Conservation (phyloP, 768 basidiomycete species). For the Lyophyllum shimeji region DNA sequence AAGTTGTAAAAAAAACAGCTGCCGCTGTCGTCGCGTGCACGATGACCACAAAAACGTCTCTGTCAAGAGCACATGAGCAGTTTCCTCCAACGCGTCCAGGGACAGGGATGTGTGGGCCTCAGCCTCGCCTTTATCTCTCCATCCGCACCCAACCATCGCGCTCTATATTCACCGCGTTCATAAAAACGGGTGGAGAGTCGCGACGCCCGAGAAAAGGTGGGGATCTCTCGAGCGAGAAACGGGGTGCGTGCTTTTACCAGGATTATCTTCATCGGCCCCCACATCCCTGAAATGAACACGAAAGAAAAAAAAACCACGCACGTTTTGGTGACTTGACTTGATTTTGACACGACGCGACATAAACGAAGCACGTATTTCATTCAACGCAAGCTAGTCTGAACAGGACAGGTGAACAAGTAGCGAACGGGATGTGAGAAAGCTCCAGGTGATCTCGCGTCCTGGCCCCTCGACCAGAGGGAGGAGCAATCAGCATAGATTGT, state of each 20-base stretch:
- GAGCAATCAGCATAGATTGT: slow-evolving; percentile 91
- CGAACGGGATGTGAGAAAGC: slow-evolving; percentile 55
- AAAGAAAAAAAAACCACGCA: slow-evolving; percentile 23
- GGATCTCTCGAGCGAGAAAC: slow-evolving; percentile 37
- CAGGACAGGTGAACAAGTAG: slow-evolving; percentile 12
- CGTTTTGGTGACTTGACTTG: not conserved
- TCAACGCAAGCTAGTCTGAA: slow-evolving; percentile 12
- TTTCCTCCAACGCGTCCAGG: not conserved
- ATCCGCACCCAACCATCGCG: slow-evolving; percentile 60
- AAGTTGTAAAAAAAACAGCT: not conserved
- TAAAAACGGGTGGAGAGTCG: slow-evolving; percentile 18
- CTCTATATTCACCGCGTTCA: slow-evolving; percentile 22
- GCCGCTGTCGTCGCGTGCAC: not conserved
- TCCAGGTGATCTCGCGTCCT: slow-evolving; percentile 95
- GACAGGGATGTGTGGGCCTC: slow-evolving; percentile 40
- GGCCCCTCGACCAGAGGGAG: slow-evolving; percentile 87
- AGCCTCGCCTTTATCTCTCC: slow-evolving; percentile 90
- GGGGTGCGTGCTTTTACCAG: slow-evolving; percentile 90
- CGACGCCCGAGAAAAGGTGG: slow-evolving; percentile 29
- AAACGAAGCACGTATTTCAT: slow-evolving; percentile 10
- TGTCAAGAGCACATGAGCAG: slow-evolving; percentile 3
- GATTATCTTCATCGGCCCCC: slow-evolving; percentile 70
- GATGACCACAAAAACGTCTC: not conserved
- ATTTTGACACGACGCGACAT: not conserved
- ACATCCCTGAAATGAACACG: slow-evolving; percentile 11